A percentile compares a stretch with the other conserved stretches of the same genome.
phyloP scores from a whole-genome alignment of 2,329 filamentous ascomycete genomes.

The Ophiostoma sp. region DNA sequence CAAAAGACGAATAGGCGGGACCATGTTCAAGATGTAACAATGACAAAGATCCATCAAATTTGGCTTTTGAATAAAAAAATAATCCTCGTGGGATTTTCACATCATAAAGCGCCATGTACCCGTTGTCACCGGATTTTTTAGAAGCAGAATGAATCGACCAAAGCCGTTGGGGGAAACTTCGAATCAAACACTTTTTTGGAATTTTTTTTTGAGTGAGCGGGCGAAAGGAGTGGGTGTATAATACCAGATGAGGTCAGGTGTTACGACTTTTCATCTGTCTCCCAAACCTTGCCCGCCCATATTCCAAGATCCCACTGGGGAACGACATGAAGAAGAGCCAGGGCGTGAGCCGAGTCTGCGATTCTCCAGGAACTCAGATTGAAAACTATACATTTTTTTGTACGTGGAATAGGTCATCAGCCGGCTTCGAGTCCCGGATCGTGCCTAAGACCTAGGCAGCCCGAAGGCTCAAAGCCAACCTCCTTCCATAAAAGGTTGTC shows the following conservation, averaged over 20 bases:
- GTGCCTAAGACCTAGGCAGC: background rate
- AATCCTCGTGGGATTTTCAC: constrained; percentile 13
- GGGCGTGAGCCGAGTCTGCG: constrained; percentile 20
- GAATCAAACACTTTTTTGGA: too few species aligned
- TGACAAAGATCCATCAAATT: constrained; percentile 28
- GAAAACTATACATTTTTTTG: constrained; percentile 40
- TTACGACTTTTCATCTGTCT: background rate
- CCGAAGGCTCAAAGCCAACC: background rate
- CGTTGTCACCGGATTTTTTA: background rate
- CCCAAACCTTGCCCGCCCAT: background rate
- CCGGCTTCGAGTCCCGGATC: background rate
- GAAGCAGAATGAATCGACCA: too few species aligned
- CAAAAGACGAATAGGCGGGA: background rate
- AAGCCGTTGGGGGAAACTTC: too few species aligned
- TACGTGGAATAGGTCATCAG: constrained; percentile 33
- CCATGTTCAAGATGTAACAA: background rate
- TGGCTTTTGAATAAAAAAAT: constrained; percentile 28
- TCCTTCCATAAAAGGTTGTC: background rate
- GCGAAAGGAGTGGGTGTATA: too few species aligned
- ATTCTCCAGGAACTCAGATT: constrained; percentile 39
- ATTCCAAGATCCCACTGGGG: background rate
- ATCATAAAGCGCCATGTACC: constrained; percentile 24
- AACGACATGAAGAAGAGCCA: constrained; percentile 25
- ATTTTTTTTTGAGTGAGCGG: too few species aligned
- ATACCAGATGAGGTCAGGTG: too few species aligned